Evolutionary conservation across 768 basidiomycete genomes (phyloP).

Genomic region (Austroboletus eburneus): DNA sequence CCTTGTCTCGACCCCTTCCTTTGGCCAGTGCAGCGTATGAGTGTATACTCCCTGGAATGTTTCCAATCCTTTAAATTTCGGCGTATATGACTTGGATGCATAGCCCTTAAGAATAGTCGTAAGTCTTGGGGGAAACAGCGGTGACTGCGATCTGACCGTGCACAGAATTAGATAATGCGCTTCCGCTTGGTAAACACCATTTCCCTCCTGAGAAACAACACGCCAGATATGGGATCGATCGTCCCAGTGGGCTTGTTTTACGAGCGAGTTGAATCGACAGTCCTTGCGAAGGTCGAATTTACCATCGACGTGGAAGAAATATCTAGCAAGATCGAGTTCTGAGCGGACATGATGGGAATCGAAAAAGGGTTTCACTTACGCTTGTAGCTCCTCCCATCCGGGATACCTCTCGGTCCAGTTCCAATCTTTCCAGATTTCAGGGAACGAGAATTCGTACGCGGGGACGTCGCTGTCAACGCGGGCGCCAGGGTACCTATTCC

Average conservation of each 20-base stretch:
- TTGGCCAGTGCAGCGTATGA: not conserved
- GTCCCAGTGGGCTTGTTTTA: not conserved
- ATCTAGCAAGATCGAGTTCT: not conserved
- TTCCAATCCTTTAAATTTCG: not conserved
- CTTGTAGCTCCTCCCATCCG: constrained; percentile 1
- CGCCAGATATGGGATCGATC: not conserved
- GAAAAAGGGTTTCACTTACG: not conserved
- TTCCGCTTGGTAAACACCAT: not conserved
- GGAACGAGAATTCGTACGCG: no score
- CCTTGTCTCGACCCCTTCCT: constrained; percentile 2
- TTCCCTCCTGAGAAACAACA: not conserved
- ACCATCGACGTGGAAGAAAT: constrained; percentile 1
- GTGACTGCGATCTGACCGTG: not conserved
- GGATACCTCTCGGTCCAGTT: constrained; percentile 2
- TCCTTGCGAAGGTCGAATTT: constrained; percentile 4
- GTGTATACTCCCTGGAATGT: not conserved
- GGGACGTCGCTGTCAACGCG: no score
- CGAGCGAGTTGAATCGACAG: constrained; percentile 1
- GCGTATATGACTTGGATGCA: not conserved
- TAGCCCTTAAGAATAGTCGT: not conserved
- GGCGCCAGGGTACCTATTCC: no score
- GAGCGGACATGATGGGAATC: not conserved
- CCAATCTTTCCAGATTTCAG: not conserved
- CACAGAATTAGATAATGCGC: not conserved
- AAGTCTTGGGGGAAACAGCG: no score